Base-by-base conservation (phyloP, 352 stramenopile genomes). In the Blastocystis sp. region DNA sequence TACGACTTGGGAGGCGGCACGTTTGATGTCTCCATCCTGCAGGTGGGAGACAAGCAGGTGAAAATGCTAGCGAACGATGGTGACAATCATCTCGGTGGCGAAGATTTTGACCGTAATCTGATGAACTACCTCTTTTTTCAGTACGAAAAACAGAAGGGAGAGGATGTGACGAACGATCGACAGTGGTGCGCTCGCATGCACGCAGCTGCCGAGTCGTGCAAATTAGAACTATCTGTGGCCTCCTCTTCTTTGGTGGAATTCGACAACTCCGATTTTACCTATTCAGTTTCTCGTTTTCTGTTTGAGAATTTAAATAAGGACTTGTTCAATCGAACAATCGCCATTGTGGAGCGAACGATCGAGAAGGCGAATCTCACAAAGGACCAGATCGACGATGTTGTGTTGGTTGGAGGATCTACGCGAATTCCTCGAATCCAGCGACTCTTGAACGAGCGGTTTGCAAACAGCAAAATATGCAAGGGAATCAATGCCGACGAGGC, bases 81-180 rank as follows among this genome's bases (percentile, higher is more conserved):
- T 45, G 90, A 92, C 82, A 92, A 82, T 47, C 79, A 90, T 37
- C 82, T 92, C 4, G 91, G 91, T 45, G 91, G 91, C 37, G 90
- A 91, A 55, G 91, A 92, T 66, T 92, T 92, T 53, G 62, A 68
- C 76, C 89, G 91, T 59, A 94, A 98, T 91, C 94, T 94, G 89
- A 94, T 99, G 82, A 98, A 99, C 94, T 93, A 99, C 92, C 98
- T 98, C 93, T 99, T 98, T 91, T 97, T 99, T 87, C 98, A 98
- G 92, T 97, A 97, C 93, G 97, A 98, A 92, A 98, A 98, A 93
- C 98, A 98, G 92, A 95, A 98, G 92, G 94, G 94, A 91, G 95
- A 94, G 79, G 92, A 96, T 50, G 95, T 56, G 7, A 66, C 53
- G 11, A 64, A 64, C 9, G 56, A 84, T 37, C 34, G 37, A 11